These are phyloP conservation scores for Ramaria rubella DNA, from an alignment of 768 basidiomycete genomes.

Conservation along the genomic window DNA sequence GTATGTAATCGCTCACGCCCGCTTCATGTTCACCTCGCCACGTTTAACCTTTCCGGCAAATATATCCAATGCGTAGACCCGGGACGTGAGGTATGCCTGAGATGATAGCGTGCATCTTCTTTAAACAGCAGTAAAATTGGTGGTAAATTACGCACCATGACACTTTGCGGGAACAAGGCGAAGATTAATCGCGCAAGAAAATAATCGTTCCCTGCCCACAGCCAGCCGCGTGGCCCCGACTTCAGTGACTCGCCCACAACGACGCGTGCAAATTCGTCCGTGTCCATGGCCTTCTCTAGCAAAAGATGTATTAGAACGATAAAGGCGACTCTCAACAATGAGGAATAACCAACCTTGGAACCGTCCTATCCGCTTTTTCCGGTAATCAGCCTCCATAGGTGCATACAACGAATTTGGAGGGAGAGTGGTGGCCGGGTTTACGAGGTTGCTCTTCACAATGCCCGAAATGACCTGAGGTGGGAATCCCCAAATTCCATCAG, in stretches of 20 bases:
- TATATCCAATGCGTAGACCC: too few relatives aligned
- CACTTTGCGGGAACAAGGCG: too few relatives aligned
- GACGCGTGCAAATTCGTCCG: neutral
- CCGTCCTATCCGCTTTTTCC: neutral
- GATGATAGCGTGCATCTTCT: too few relatives aligned
- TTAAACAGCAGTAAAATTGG: too few relatives aligned
- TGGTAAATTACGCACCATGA: too few relatives aligned
- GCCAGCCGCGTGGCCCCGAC: neutral
- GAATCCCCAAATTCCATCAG: neutral
- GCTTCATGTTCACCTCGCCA: too few relatives aligned
- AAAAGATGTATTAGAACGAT: neutral
- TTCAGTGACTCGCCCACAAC: neutral
- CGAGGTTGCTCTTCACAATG: constrained; percentile 7
- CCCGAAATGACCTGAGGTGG: constrained; percentile 4
- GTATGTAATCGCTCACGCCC: too few relatives aligned
- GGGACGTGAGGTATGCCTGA: too few relatives aligned
- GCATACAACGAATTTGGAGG: neutral
- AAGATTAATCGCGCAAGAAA: neutral
- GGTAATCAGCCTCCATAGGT: neutral
- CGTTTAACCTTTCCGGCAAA: too few relatives aligned
- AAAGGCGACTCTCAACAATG: too few relatives aligned
- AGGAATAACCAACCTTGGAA: neutral
- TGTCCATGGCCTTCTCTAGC: constrained; percentile 4
- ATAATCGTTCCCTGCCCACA: neutral
- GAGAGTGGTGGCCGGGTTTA: neutral